Base-by-base conservation (phyloP, 805 yeast species). In the Lachancea sp. region DNA sequence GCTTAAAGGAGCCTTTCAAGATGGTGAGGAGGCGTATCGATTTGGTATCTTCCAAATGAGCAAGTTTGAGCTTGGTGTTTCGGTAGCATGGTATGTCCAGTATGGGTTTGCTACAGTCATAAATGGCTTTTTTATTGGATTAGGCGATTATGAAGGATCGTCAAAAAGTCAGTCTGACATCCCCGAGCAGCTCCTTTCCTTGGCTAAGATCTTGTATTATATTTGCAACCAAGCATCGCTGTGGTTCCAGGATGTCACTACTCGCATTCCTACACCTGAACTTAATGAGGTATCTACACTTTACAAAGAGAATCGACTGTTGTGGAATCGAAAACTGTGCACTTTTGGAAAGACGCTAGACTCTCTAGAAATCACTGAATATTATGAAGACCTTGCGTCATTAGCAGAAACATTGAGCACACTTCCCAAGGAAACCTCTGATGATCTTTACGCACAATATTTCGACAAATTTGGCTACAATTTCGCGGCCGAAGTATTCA, bases 401-500 rank as follows among this genome's bases (percentile, higher is more conserved):
- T 60, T 88, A 20, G 81, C 80, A 0, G 75, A 69, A 38, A 52
- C 58, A 2, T 45, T 61, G 26, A 57, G 58, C 35, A 46, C 52
- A 9, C 52, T 69, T 33, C 71, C 77, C 39, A 68, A 64, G 8
- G 67, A 63, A 26, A 63, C 75, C 7, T 57, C 75, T 5, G 76
- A 71, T n/a, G 66, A 66, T 28, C 44, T 66, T 15, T 76, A 78
- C 47, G 68, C 64, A 16, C 60, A 64, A 24, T 83, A 74, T 55
- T 77, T 85, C 54, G 70, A 71, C 12, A 69, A 68, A 37, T 84
- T 74, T 59, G 85, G 81, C 1, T 81, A 80, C 51, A 68, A 61
- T 3, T 88, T 88, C 68, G 94, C 94, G 0, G 54, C 68, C 4
- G 70, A 73, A 1, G 65, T 86, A 21, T 88, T 78, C 57, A 67